Evolutionary conservation across 1,139 yeast genomes (phyloP), one percentile per base, ranked within the genome.

Genomic region (Blastobotrys proliferans): DNA sequence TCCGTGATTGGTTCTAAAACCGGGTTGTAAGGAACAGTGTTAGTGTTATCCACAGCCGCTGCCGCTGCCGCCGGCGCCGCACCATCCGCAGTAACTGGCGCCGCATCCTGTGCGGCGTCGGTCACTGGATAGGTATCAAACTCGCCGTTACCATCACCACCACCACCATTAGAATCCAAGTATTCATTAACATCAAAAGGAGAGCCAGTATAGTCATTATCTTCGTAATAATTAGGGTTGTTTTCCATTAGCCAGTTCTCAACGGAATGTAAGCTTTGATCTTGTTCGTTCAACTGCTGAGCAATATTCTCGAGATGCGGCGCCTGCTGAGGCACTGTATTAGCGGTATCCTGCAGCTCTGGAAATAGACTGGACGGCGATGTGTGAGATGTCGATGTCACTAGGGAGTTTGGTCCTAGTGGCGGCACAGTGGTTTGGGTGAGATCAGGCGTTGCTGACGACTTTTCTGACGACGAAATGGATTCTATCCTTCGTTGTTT

Each of bases 171-270:
- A 13, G 43, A 6, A 25, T 28, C 20, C 28, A 34, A 19, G 28
- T 33, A 40, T 4, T 40, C 43, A 6, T 35, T 27, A 11, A 40
- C 43, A 17, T 40, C 34, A 31, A 40, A 40, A 6, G 17, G n/a
- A 3, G 4, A 3, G 17, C 29, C 28, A n/a, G 22, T 14, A 16
- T 20, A 8, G 10, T 28, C 9, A 5, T 17, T 19, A 18, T 10
- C 38, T 16, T 35, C 19, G 14, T 11, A 13, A 21, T 27, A 27
- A 11, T 11, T 21, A 4, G 38, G 37, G 3, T 25, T 11, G 34
- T 19, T 35, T 9, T 28, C 28, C 6, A 36, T 28, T 25, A 40
- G 24, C 43, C 38, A 34, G 16, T 40, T 34, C 29, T 40, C 43
- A 16, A 40, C 38, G 22, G 34, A 34, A 6, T 21, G 30, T 27